Evolutionary conservation across 345 rosid genomes (phyloP).

Genomic region (Psidium friedrichsthalianum): DNA sequence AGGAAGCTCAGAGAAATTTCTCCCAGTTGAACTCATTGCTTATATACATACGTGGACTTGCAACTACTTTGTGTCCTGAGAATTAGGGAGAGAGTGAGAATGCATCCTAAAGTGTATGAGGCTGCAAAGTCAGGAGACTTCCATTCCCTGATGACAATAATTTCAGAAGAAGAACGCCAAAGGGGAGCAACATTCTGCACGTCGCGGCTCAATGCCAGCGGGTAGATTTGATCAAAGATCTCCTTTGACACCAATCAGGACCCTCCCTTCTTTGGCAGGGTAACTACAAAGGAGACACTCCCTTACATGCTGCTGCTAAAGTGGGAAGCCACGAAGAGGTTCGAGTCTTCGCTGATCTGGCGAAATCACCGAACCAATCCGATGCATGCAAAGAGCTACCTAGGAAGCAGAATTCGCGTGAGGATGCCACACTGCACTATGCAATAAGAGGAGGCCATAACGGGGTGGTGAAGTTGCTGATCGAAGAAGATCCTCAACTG

Average conservation of each 20-base stretch:
- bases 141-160: too few species aligned
- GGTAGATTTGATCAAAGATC: not conserved
- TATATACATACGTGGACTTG: too few species aligned
- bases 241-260: not conserved
- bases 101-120: too few species aligned
- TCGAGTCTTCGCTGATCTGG: not conserved
- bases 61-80: too few species aligned
- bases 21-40: too few species aligned
- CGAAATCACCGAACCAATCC: not conserved
- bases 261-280: not conserved
- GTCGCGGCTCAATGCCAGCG: too few species aligned
- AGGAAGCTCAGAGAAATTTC: too few species aligned
- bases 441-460: not conserved
- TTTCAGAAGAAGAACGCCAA: too few species aligned
- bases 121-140: too few species aligned
- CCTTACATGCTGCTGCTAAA: not conserved
- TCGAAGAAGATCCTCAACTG: not conserved
- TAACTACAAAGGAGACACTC: not conserved
- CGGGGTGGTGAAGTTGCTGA: not conserved
- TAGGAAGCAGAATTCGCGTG: not conserved
- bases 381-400: not conserved
- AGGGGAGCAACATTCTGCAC: too few species aligned
- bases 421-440: not conserved
- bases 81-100: too few species aligned
- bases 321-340: not conserved